Conservation (phyloP, 2,329 filamentous ascomycete genomes). For the Rosellinia necatrix region DNA sequence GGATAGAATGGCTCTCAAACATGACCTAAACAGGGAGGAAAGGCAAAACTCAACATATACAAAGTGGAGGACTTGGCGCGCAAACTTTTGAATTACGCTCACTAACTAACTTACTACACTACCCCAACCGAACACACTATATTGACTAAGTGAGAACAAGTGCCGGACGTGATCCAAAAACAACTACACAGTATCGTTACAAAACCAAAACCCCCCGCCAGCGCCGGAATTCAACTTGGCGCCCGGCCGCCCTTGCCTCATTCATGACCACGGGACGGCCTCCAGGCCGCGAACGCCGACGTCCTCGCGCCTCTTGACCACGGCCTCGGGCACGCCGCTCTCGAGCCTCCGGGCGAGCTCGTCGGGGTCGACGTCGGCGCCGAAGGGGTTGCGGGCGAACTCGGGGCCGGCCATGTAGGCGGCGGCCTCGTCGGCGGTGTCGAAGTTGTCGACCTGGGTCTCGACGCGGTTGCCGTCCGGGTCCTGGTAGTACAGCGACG, state of each 20-base stretch:
- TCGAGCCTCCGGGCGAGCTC: slow-evolving; percentile 41
- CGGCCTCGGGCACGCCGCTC: slow-evolving; percentile 33
- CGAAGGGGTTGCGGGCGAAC: slow-evolving; percentile 50
- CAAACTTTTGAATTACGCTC: too few relatives aligned
- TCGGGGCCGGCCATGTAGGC: slow-evolving; percentile 45
- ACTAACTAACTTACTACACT: too few relatives aligned
- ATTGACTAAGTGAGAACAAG: too few relatives aligned
- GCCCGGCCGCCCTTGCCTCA: too few relatives aligned
- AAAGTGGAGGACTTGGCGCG: too few relatives aligned
- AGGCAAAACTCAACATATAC: too few relatives aligned
- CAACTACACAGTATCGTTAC: too few relatives aligned
- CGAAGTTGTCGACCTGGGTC: slow-evolving; percentile 52
- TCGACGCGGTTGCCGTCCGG: slow-evolving; percentile 55
- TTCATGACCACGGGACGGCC: slow-evolving; percentile 1
- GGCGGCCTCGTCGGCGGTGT: slow-evolving; percentile 43
- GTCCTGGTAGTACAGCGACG: slow-evolving; percentile 53
- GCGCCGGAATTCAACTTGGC: too few relatives aligned
- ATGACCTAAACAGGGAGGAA: not conserved
- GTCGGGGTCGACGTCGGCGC: slow-evolving; percentile 51
- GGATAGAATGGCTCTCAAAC: not conserved
- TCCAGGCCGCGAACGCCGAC: slow-evolving; percentile 33
- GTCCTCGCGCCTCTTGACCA: slow-evolving; percentile 35
- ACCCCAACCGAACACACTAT: too few relatives aligned
- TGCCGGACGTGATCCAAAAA: too few relatives aligned
- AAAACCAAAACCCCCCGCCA: too few relatives aligned